Conservation (phyloP, 495 filamentous ascomycete genomes). For the Annulohypoxylon moriforme region DNA sequence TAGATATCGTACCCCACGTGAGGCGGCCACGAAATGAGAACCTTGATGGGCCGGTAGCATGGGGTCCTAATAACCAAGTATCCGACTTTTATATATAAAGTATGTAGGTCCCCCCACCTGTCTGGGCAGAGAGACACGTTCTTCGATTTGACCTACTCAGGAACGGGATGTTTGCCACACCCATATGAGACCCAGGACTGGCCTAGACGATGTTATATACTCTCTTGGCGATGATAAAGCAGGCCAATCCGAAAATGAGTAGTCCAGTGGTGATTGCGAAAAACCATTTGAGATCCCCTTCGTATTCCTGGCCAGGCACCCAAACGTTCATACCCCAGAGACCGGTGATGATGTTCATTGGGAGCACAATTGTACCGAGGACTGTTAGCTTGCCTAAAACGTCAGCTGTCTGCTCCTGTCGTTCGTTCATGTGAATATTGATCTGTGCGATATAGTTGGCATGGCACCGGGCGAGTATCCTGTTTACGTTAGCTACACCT, state of each 20-base stretch:
- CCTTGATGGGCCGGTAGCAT: conserved; percentile 31
- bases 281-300: conserved; percentile 68
- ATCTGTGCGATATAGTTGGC: conserved; percentile 93
- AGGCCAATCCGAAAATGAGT: conserved; percentile 78
- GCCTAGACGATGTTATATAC: conserved; percentile 65
- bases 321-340: conserved; percentile 99
- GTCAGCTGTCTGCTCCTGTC: conserved; percentile 94
- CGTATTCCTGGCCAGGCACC: conserved; percentile 84
- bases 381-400: conserved; percentile 95
- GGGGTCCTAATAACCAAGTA: neutral
- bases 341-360: conserved; percentile 98
- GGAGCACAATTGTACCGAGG: conserved; percentile 93
- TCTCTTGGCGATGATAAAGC: conserved; percentile 85
- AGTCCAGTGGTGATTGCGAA: conserved; percentile 77
- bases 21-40: conserved; percentile 19
- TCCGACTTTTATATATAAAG: neutral
- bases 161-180: neutral
- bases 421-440: conserved; percentile 97
- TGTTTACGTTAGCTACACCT: conserved; percentile 52
- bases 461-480: conserved; percentile 90
- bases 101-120: neutral
- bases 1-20: neutral
- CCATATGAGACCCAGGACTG: neutral
- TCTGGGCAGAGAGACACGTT: neutral
- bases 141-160: neutral